phyloP scores from a whole-genome alignment of 2,329 filamentous ascomycete genomes.

The Calonectria pteridis region DNA sequence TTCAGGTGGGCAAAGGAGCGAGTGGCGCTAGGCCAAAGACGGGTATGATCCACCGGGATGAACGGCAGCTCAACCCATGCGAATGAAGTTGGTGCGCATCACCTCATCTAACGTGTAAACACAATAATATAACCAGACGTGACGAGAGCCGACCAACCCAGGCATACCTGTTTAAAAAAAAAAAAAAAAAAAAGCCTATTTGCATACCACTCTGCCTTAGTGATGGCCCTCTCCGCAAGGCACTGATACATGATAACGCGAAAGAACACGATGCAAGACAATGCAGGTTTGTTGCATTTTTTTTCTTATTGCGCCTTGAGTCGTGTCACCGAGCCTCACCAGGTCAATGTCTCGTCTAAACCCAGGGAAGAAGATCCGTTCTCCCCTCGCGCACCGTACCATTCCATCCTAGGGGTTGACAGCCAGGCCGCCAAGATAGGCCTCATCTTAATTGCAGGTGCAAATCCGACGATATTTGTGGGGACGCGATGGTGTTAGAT shows the following conservation, averaged over 20 bases:
- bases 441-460: conserved; percentile 46
- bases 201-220: background rate
- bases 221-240: background rate
- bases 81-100: conserved; percentile 25
- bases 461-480: conserved; percentile 33
- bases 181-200: background rate
- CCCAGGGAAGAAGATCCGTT: conserved; percentile 5
- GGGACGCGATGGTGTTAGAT: background rate
- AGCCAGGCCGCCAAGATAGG: conserved; percentile 39
- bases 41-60: conserved; percentile 31
- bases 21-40: conserved; percentile 29
- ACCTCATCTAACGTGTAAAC: background rate
- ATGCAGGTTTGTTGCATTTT: background rate
- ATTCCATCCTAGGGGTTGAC: conserved; percentile 40
- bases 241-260: no score
- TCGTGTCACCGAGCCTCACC: background rate
- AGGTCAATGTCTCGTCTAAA: conserved; percentile 12
- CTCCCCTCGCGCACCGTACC: conserved; percentile 32
- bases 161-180: no score
- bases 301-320: background rate
- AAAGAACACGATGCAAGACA: background rate
- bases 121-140: background rate
- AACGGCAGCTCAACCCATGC: conserved; percentile 37
- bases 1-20: conserved; percentile 15
- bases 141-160: background rate